Conservation (phyloP, 1,284 basidiomycete species). For the Ceraceosorus guamensis region DNA sequence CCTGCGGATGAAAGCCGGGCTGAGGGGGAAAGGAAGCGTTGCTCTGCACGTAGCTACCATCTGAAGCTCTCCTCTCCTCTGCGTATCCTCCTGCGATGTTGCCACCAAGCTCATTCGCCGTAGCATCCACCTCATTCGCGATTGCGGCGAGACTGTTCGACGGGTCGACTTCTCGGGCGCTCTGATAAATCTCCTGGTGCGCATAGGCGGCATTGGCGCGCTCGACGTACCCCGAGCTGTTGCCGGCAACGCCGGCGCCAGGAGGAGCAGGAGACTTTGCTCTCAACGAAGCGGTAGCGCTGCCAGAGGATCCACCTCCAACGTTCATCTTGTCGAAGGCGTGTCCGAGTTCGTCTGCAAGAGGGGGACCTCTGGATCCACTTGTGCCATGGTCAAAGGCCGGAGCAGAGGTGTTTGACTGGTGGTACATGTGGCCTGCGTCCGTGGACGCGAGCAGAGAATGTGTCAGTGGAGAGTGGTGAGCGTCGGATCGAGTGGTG, state of each 20-base stretch:
- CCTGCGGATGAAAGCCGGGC: not conserved
- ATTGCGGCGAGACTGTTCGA: conserved; percentile 36
- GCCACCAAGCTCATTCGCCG: conserved; percentile 20
- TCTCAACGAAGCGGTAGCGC: not conserved
- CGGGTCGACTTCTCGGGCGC: conserved; percentile 32
- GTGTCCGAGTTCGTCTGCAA: conserved; percentile 34
- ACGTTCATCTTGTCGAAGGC: conserved; percentile 31
- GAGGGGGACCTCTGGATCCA: conserved; percentile 18
- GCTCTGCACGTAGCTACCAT: not conserved
- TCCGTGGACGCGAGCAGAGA: no score
- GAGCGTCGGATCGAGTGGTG: no score
- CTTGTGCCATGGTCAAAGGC: conserved; percentile 14
- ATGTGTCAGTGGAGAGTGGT: no score
- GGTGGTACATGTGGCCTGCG: no score
- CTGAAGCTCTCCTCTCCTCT: not conserved
- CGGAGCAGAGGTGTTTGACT: conserved; percentile 40
- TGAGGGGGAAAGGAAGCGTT: not conserved
- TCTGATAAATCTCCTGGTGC: conserved; percentile 37
- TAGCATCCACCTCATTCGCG: conserved; percentile 30
- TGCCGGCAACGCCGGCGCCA: conserved; percentile 5
- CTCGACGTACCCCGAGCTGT: conserved; percentile 14
- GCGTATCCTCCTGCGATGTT: not conserved
- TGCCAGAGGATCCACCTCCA: conserved; percentile 16
- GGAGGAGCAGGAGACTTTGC: conserved; percentile 1
- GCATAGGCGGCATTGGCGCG: conserved; percentile 34